phyloP scores from a whole-genome alignment of 192 early-diverging fungal species.

The Backusella sp. region DNA sequence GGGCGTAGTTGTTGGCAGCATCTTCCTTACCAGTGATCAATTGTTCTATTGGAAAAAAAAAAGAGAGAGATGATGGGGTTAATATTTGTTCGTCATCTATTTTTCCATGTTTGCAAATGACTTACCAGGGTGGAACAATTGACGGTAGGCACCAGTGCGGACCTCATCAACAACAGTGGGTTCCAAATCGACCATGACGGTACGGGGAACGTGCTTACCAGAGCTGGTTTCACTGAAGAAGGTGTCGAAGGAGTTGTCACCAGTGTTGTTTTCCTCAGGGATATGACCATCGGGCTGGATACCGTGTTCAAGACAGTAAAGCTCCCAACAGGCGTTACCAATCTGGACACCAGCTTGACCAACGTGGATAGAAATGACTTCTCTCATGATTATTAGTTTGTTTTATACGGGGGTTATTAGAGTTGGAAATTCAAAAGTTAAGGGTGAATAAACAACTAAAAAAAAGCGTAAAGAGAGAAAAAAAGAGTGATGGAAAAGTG shows the following conservation, averaged over 20 bases:
- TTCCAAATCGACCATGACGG: constrained; percentile 97
- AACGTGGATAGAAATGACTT: constrained; percentile 83
- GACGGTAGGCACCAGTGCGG: constrained; percentile 96
- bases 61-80: background rate
- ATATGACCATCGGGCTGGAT: constrained; percentile 94
- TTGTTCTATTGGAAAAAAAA: constrained; percentile 76
- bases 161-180: constrained; percentile 98
- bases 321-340: constrained; percentile 99
- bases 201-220: constrained; percentile 99
- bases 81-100: background rate
- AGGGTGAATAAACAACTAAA: constrained; percentile 9
- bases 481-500: background rate
- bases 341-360: constrained; percentile 99
- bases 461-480: constrained; percentile 6
- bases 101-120: background rate
- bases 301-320: constrained; percentile 94
- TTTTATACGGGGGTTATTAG: background rate
- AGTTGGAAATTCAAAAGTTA: constrained; percentile 9
- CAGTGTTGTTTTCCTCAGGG: background rate
- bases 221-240: constrained; percentile 99
- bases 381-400: constrained; percentile 53
- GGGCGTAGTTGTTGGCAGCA: constrained; percentile 99
- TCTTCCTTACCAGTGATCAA: constrained; percentile 99
- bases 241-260: constrained; percentile 76
- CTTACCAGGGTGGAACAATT: constrained; percentile 56